Percentiles rank a stretch among this genome's conserved stretches.
Conservation (phyloP, 345 rosid genomes). For the Eucalyptus regnans region DNA sequence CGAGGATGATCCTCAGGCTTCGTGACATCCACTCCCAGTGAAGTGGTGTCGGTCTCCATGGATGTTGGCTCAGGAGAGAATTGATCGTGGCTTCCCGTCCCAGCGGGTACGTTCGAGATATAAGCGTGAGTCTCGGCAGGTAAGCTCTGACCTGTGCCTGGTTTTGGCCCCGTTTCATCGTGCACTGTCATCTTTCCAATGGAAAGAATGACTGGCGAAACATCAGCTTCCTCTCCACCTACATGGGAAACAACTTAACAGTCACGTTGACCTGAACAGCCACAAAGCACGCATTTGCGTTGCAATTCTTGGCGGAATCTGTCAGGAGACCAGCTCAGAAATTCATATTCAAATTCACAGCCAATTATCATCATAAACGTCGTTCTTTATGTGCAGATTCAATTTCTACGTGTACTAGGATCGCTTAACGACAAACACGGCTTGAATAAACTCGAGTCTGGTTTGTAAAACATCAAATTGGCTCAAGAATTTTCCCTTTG, state of each 20-base stretch:
- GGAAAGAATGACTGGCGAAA: neutral
- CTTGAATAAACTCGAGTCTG: neutral
- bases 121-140: neutral
- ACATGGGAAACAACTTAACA: neutral
- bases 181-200: neutral
- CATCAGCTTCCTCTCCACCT: neutral
- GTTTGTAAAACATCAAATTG: neutral
- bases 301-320: neutral
- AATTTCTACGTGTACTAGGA: neutral
- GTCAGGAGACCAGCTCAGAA: neutral
- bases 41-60: neutral
- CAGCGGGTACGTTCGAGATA: slow-evolving; percentile 5
- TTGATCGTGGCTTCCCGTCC: slow-evolving; percentile 49
- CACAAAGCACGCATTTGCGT: neutral
- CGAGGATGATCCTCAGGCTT: neutral
- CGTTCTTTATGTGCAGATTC: neutral
- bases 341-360: neutral
- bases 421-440: neutral
- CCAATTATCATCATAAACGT: neutral
- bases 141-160: neutral
- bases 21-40: neutral
- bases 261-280: neutral
- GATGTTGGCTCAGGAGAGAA: slow-evolving; percentile 34
- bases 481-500: neutral
- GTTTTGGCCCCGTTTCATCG: neutral